Base-by-base conservation (phyloP, 1,284 basidiomycete genomes). In the Cryptococcus sp. region DNA sequence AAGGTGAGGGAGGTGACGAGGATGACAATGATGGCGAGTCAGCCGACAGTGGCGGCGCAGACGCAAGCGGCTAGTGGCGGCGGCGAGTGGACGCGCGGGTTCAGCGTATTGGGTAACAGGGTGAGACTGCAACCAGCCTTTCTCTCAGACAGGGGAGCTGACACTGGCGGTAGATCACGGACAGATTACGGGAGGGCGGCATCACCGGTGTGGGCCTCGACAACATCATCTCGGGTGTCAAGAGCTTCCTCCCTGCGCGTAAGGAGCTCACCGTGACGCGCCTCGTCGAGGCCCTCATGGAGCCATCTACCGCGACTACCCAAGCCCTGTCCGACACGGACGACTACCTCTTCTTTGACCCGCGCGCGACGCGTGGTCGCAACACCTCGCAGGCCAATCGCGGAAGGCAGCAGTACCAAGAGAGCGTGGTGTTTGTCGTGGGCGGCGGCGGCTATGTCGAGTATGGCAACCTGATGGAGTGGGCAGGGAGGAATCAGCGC, bases 391-490 rank as follows among this genome's bases (percentile, higher is more conserved):
- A 20, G 50, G 51, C 20, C 48, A 50, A 11, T 9, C 28, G 75
- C 57, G n/a, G 70, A 0, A 65, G 80, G 20, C 77, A 79, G 49
- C 81, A 84, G n/a, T 96, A 93, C 75, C 80, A 82, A 16, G 94
- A 98, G 64, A 87, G 88, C 16, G 85, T 93, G 65, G 89, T 98
- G 2, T 99, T 99, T 68, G 82, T 98, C 15, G 94, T 98, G 0
- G 96, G 96, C 4, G 96, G 96, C 4, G 96, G 93, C 1, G 88
- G 92, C 20, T 96, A 98, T 70, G 92, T 98, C 52, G 96, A 99
- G 78, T 97, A 95, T 69, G 91, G 92, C 7, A 98, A 98, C 75
- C 77, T 99, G 64, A 85, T 88, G 71, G 94, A 97, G 74, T 95
- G 91, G 89, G 89, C 88, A 7, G 79, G 74, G 46, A 85, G 85